phyloP scores from a whole-genome alignment of 2,329 filamentous ascomycete genomes.

The Penicillium capsulatum region DNA sequence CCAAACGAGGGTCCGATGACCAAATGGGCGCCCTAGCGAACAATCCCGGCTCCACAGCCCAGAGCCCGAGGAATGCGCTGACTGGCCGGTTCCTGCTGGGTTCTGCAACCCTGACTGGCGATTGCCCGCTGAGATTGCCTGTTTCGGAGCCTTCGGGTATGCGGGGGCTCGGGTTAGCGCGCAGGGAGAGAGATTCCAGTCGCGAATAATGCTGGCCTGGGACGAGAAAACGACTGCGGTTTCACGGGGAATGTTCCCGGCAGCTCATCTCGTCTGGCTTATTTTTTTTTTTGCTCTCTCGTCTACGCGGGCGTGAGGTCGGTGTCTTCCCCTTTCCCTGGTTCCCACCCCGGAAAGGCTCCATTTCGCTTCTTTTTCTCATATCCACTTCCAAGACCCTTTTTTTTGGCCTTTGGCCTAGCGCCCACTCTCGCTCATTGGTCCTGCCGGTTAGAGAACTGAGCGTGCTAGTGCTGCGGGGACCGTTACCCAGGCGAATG shows the following conservation, averaged over 20 bases:
- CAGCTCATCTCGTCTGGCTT: no score
- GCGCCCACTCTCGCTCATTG: neutral
- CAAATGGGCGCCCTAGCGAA: conserved; percentile 1
- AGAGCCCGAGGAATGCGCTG: neutral
- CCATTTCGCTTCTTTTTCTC: neutral
- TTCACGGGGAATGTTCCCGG: no score
- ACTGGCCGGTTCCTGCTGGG: conserved; percentile 16
- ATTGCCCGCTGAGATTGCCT: conserved; percentile 14
- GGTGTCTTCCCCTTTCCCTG: neutral
- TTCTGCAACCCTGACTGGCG: conserved; percentile 16
- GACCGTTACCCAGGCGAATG: conserved; percentile 12
- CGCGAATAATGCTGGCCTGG: neutral
- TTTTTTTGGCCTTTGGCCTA: conserved; percentile 3
- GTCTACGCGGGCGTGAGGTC: neutral
- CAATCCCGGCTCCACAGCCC: no score
- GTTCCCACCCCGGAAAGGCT: neutral
- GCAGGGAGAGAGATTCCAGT: conserved; percentile 8
- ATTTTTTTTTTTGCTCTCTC: neutral
- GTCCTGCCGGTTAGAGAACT: neutral
- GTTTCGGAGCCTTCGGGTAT: conserved; percentile 3
- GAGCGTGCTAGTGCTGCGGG: conserved; percentile 19
- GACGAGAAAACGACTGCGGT: neutral
- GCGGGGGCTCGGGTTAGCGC: conserved; percentile 17
- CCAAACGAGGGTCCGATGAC: neutral
- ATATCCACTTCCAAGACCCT: conserved; percentile 11